Percentiles rank a stretch among this genome's conserved stretches.
These are phyloP conservation scores for Eremochloa ophiuroides DNA, from an alignment of 176 grass and related monocot species.

Conservation along the genomic window DNA sequence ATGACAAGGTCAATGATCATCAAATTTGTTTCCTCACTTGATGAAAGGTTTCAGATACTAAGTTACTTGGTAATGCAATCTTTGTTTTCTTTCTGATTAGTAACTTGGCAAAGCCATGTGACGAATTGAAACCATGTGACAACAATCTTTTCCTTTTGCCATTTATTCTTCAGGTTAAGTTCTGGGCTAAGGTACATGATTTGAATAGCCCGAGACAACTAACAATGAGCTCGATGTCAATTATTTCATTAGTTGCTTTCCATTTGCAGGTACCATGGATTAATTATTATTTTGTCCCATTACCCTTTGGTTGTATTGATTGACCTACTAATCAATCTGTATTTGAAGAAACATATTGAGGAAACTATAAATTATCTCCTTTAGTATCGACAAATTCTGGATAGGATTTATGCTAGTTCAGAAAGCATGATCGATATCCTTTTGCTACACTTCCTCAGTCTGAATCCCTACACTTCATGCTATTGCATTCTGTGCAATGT, in stretches of 20 bases:
- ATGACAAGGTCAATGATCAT: conserved; percentile 75
- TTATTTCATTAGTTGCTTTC: conserved; percentile 89
- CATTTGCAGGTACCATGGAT: conserved; percentile 76
- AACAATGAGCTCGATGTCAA: conserved; percentile 92
- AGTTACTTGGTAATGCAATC: conserved; percentile 64
- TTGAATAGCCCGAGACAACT: conserved; percentile 74
- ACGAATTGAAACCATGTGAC: neutral
- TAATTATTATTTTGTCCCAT: conserved; percentile 7
- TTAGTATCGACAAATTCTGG: neutral
- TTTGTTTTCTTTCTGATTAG: neutral
- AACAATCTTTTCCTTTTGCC: neutral
- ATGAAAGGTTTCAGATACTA: conserved; percentile 89
- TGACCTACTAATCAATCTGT: neutral
- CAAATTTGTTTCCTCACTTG: conserved; percentile 61
- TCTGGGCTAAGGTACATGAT: conserved; percentile 74
- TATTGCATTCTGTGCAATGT: neutral
- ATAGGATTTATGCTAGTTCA: neutral
- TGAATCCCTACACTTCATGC: neutral
- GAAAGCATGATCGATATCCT: neutral
- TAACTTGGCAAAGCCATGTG: conserved; percentile 9
- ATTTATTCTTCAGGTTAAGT: conserved; percentile 61
- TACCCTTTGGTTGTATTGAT: conserved; percentile 4
- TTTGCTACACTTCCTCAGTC: neutral
- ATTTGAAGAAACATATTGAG: neutral
- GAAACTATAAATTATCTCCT: neutral